Conservation (phyloP, 768 basidiomycete species). For the Wakefieldia striispora region DNA sequence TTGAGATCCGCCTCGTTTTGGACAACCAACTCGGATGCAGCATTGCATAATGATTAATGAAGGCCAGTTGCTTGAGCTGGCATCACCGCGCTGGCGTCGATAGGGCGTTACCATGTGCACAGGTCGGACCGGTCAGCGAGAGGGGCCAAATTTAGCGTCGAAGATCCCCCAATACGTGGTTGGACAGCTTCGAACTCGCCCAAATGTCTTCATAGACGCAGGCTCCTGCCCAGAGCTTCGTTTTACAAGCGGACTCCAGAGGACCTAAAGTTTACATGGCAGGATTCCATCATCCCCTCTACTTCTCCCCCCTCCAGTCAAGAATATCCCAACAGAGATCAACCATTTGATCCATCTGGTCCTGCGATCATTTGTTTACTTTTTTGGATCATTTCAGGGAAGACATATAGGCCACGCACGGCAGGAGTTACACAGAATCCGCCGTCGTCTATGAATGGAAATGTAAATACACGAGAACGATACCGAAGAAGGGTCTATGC, state of each 20-base stretch:
- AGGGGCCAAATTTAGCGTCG: too few relatives aligned
- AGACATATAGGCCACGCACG: conserved; percentile 72
- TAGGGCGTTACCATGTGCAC: too few relatives aligned
- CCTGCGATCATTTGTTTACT: conserved; percentile 59
- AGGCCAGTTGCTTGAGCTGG: too few relatives aligned
- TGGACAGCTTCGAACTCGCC: too few relatives aligned
- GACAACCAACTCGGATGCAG: too few relatives aligned
- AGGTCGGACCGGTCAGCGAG: too few relatives aligned
- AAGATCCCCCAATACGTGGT: too few relatives aligned
- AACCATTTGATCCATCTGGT: conserved; percentile 30
- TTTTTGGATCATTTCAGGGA: conserved; percentile 48
- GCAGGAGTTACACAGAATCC: conserved; percentile 70
- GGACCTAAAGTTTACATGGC: conserved; percentile 41
- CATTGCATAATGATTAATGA: too few relatives aligned
- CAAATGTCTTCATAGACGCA: conserved; percentile 54
- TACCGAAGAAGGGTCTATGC: background rate
- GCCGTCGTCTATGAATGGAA: conserved; percentile 61
- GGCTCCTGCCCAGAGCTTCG: conserved; percentile 82
- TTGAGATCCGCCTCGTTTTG: too few relatives aligned
- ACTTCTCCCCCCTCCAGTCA: conserved; percentile 53
- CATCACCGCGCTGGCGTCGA: too few relatives aligned
- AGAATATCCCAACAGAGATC: conserved; percentile 10
- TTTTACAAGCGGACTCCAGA: conserved; percentile 46
- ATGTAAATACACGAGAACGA: background rate
- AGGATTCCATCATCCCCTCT: conserved; percentile 52